Base-by-base conservation (phyloP, 805 yeast genomes). In the Monosporozyma solicola region DNA sequence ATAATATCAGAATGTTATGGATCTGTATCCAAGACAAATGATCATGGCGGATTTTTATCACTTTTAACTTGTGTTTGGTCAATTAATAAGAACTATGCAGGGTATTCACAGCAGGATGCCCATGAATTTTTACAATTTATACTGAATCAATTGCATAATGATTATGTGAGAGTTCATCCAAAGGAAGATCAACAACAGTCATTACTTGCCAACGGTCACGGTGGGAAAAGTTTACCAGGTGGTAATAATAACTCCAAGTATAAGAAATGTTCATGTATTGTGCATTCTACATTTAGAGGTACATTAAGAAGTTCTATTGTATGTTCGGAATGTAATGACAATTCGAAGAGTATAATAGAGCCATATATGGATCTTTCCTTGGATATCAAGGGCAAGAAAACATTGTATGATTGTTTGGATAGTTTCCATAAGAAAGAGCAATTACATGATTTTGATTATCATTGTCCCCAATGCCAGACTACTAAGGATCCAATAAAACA, bases 31-130 rank as follows among this genome's bases (percentile, higher is more conserved):
- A 37, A 49, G 16, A 53, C 46, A 11, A 56, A 47, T 76, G 81
- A 33, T 90, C 95, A 2, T 84, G 72, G 70, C 29, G 97, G 98
- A 0, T 85, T 94, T 57, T 83, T 94, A 2, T 80, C 85, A 50
- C 69, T 94, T 48, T 74, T 94, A 49, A 77, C 80, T n/a, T 87
- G 96, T 11, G 84, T 96, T 1, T 90, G 97, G 92, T 84, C 83
- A 61, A 83, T 84, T 48, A 87, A 88, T 60, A 80, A 86, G 58
- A 79, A 89, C 35, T 77, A 94, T 54, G 96, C 97, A 0, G 99
- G 99, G 1, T 91, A 91, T 59, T 85, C 94, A 37, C 97, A 94
- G 69, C 99, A 94, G 69, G 99, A 94, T 67, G 98, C 99, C 0
- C 99, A 94, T 70, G 99, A 94, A 69, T 94, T 92, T 69, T 85